These are phyloP conservation scores for Thelonectria discophora DNA, from an alignment of 2,329 filamentous ascomycete genomes.

Conservation along the genomic window DNA sequence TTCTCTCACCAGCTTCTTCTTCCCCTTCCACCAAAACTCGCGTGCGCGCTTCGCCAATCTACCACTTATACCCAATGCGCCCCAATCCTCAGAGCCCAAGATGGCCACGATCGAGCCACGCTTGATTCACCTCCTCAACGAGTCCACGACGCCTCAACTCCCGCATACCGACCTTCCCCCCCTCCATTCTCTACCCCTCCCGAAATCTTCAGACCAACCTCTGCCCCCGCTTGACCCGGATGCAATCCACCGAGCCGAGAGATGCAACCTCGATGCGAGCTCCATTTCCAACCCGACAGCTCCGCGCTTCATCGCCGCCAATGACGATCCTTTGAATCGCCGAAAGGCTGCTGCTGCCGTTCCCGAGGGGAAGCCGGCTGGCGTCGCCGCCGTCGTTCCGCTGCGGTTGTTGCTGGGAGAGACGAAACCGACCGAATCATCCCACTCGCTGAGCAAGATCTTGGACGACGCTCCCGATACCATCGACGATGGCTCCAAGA, in stretches of 20 bases:
- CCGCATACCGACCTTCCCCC: conserved; percentile 64
- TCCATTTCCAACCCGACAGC: conserved; percentile 25
- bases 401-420: conserved; percentile 54
- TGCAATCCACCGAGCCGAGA: conserved; percentile 53
- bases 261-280: conserved; percentile 34
- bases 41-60: conserved; percentile 24
- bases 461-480: conserved; percentile 55
- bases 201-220: conserved; percentile 55
- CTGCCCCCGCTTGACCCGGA: conserved; percentile 64
- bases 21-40: conserved; percentile 15
- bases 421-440: conserved; percentile 49
- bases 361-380: conserved; percentile 39
- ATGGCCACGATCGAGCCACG: conserved; percentile 75
- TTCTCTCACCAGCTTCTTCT: conserved; percentile 16
- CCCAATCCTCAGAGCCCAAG: conserved; percentile 48
- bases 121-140: conserved; percentile 71
- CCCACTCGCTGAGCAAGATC: conserved; percentile 57
- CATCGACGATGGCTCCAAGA: conserved; percentile 57
- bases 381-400: conserved; percentile 45
- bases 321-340: conserved; percentile 35
- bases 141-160: conserved; percentile 59
- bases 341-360: conserved; percentile 34
- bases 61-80: conserved; percentile 43
- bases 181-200: conserved; percentile 57
- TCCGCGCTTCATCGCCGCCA: conserved; percentile 30